Evolutionary conservation across 345 rosid species (phyloP).

Genomic region (Dovyalis caffra): DNA sequence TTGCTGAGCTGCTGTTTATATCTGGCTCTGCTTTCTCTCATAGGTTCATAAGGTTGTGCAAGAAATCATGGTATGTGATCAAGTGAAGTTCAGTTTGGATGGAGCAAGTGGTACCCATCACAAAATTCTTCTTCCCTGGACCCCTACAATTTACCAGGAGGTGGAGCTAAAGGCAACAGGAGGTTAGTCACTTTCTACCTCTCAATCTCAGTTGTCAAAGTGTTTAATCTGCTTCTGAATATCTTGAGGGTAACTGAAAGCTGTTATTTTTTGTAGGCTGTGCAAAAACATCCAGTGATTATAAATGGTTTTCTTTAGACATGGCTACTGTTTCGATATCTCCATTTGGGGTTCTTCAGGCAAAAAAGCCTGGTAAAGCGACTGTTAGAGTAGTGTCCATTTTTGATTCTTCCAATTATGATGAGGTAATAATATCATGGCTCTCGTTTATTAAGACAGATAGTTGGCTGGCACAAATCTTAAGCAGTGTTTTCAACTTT

Average conservation of each 20-base stretch:
- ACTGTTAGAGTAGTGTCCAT: slow-evolving; percentile 69
- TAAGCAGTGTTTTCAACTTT: no score
- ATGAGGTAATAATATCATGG: slow-evolving; percentile 56
- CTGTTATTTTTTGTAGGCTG: slow-evolving; percentile 55
- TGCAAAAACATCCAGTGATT: slow-evolving; percentile 71
- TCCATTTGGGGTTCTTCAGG: slow-evolving; percentile 75
- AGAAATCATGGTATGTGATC: slow-evolving; percentile 76
- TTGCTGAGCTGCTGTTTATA: neutral
- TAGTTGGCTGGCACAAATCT: no score
- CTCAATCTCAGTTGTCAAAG: neutral
- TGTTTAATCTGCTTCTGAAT: slow-evolving; percentile 9
- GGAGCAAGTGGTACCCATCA: slow-evolving; percentile 33
- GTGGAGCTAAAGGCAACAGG: slow-evolving; percentile 72
- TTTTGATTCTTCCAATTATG: slow-evolving; percentile 77
- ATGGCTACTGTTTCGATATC: slow-evolving; percentile 56
- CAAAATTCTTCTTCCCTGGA: slow-evolving; percentile 76
- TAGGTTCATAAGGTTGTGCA: slow-evolving; percentile 74
- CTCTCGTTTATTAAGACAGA: neutral
- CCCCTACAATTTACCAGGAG: slow-evolving; percentile 77
- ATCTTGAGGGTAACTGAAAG: slow-evolving; percentile 15
- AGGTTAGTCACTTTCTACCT: slow-evolving; percentile 45
- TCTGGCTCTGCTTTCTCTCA: slow-evolving; percentile 22
- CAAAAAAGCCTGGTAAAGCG: slow-evolving; percentile 86
- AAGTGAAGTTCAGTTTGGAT: slow-evolving; percentile 58
- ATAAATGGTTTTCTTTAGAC: slow-evolving; percentile 91